A percentile compares a stretch with the other conserved stretches of the same genome.
phyloP scores from a whole-genome alignment of 257 asterid genomes.

The Solanum virginianum region DNA sequence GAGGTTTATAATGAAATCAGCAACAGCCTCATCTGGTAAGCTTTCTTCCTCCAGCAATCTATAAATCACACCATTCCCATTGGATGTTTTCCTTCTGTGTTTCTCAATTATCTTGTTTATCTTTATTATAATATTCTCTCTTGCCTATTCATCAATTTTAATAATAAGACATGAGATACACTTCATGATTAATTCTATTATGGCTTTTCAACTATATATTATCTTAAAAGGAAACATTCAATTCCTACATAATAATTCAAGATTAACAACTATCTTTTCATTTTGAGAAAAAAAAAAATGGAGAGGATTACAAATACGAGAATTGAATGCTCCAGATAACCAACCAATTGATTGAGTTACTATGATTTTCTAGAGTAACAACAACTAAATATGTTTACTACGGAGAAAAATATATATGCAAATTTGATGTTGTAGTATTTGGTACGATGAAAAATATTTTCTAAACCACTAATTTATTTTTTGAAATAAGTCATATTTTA shows the following conservation, averaged over 20 bases:
- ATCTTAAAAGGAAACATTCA: background rate
- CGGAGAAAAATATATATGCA: background rate
- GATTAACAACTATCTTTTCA: background rate
- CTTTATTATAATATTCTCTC: conserved; percentile 60
- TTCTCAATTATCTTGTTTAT: conserved; percentile 47
- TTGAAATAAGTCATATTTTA: no score
- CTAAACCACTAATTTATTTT: no score
- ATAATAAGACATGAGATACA: background rate
- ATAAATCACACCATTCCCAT: conserved; percentile 51
- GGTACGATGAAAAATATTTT: background rate
- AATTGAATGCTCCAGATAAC: background rate
- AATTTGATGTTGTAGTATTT: background rate
- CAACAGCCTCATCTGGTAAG: conserved; percentile 69
- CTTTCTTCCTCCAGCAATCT: conserved; percentile 71
- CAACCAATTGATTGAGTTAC: background rate
- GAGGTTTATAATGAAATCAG: conserved; percentile 80
- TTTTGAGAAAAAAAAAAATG: no score
- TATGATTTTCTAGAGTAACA: background rate
- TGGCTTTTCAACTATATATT: background rate
- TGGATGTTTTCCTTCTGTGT: conserved; percentile 28
- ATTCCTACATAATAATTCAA: background rate
- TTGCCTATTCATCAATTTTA: conserved; percentile 33
- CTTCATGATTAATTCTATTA: background rate
- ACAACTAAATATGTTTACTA: background rate
- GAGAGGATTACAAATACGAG: background rate